These are phyloP conservation scores for Nakazawaea laoshanensis DNA, from an alignment of 805 yeast species.

Conservation along the genomic window DNA sequence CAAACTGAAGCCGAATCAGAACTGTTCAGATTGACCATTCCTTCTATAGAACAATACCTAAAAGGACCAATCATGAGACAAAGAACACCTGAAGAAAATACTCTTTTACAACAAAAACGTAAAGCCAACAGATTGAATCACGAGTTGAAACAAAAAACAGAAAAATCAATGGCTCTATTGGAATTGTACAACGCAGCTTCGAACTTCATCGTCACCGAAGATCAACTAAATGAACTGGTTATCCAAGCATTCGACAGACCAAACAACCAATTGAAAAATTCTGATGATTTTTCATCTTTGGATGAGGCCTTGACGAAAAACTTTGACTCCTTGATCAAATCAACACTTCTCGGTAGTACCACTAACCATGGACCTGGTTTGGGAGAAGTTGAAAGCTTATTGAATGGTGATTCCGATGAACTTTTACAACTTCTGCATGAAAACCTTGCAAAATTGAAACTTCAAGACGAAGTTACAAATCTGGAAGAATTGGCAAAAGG, in stretches of 20 bases:
- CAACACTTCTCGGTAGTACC: conserved; percentile 8
- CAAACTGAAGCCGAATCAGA: conserved; percentile 34
- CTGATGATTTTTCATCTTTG: conserved; percentile 3
- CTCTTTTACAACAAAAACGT: conserved; percentile 49
- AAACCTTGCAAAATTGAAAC: neutral
- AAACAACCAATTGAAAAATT: conserved; percentile 2
- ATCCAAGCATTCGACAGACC: conserved; percentile 37
- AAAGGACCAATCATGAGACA: conserved; percentile 63
- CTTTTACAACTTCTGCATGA: conserved; percentile 6
- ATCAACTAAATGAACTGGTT: conserved; percentile 49
- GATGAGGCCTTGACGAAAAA: conserved; percentile 7
- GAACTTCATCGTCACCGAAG: conserved; percentile 66
- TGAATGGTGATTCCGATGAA: conserved; percentile 8
- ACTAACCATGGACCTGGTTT: conserved; percentile 8
- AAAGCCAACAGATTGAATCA: conserved; percentile 53
- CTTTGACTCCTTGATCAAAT: conserved; percentile 3
- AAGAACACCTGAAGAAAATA: conserved; percentile 65
- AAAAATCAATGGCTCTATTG: conserved; percentile 48
- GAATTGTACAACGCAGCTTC: conserved; percentile 66
- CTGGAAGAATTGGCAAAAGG: conserved; percentile 3
- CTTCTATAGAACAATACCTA: conserved; percentile 64
- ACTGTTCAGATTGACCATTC: conserved; percentile 63
- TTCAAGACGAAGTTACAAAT: neutral
- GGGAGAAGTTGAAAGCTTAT: conserved; percentile 3
- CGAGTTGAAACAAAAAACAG: conserved; percentile 43